Conservation (phyloP, 2,329 filamentous ascomycete genomes). For the Chalaropsis ovoidea region DNA sequence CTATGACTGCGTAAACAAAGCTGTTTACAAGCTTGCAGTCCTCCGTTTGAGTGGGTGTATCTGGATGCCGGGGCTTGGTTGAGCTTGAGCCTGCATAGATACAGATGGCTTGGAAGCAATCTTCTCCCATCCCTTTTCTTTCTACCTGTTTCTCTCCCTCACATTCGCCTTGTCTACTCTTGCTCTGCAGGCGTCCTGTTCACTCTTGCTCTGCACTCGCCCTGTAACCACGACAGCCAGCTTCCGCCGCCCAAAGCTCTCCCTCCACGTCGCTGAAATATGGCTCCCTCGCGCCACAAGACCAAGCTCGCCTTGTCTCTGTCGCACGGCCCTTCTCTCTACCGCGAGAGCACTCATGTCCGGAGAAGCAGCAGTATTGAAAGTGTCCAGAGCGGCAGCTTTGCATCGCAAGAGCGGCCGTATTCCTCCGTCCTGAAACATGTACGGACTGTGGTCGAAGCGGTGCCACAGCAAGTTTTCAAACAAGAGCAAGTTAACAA, state of each 20-base stretch:
- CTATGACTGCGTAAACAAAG: background rate
- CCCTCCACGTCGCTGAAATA: background rate
- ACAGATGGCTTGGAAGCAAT: too few relatives aligned
- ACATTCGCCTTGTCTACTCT: background rate
- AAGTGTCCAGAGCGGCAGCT: background rate
- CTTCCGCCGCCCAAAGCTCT: background rate
- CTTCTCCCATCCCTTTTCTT: too few relatives aligned
- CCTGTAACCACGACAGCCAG: background rate
- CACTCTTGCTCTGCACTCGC: background rate
- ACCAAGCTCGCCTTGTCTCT: slow-evolving; percentile 3
- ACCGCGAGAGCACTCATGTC: background rate
- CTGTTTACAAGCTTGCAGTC: background rate
- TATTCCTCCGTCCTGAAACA: slow-evolving; percentile 11
- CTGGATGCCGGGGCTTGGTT: background rate
- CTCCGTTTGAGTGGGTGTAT: background rate
- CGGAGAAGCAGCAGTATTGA: background rate
- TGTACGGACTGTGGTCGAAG: background rate
- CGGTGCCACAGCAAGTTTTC: background rate
- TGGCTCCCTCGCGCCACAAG: slow-evolving; percentile 5
- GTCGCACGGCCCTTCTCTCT: background rate
- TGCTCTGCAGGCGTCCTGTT: background rate
- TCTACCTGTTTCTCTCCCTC: background rate
- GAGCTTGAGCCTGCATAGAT: too few relatives aligned
- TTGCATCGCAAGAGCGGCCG: background rate
- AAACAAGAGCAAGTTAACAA: slow-evolving; percentile 10